These are phyloP conservation scores for Chrysoporthe puriensis DNA, from an alignment of 2,329 filamentous ascomycete species.

Conservation along the genomic window DNA sequence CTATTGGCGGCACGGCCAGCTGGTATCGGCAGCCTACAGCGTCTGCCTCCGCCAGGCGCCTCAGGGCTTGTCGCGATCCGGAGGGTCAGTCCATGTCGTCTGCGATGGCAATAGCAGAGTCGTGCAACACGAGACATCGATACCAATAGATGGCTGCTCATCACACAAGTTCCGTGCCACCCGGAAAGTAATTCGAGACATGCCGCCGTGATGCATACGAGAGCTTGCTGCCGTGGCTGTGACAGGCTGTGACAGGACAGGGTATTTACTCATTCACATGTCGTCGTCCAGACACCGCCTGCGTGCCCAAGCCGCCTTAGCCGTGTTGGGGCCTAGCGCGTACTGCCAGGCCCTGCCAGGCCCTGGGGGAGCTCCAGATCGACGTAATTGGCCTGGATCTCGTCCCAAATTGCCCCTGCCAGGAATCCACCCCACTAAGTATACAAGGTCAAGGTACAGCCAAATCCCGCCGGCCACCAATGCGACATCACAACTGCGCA, in stretches of 20 bases:
- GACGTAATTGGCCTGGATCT: slow-evolving; percentile 12
- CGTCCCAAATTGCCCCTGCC: not conserved
- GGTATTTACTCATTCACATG: not conserved
- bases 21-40: not conserved
- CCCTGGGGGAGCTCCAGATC: not conserved
- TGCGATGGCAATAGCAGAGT: not conserved
- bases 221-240: not conserved
- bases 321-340: not conserved
- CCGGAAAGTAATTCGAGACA: not conserved
- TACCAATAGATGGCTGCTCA: not conserved
- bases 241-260: not conserved
- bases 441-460: not conserved
- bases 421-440: slow-evolving; percentile 1
- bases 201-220: not conserved
- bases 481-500: not conserved
- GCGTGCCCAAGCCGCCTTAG: not conserved
- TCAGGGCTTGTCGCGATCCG: too few species aligned
- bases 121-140: not conserved
- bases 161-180: not conserved
- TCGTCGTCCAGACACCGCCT: not conserved
- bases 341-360: not conserved
- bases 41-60: not conserved
- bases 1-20: not conserved
- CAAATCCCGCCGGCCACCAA: not conserved
- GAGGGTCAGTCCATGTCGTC: not conserved